Conservation (phyloP, 208 protist species). For the Crithidia fasciculata region DNA sequence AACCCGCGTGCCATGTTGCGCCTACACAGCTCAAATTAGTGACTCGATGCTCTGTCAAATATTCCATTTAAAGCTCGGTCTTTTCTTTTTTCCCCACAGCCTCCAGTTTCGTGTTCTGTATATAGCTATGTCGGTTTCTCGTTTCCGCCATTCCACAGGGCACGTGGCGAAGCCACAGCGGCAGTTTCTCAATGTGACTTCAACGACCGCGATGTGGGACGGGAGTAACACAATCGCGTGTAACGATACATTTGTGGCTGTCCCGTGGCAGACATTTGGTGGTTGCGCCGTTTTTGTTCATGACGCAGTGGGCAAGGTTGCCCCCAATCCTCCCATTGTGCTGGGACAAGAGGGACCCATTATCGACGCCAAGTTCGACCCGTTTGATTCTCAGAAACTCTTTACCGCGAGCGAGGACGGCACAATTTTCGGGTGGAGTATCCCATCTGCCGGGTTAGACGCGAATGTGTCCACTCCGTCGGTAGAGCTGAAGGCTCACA, state of each 20-base stretch:
- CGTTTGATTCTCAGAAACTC: slow-evolving; percentile 70
- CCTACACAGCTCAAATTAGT: too few relatives aligned
- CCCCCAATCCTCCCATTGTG: slow-evolving; percentile 49
- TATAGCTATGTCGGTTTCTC: slow-evolving; percentile 56
- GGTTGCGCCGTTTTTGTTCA: slow-evolving; percentile 59
- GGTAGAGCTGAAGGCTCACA: slow-evolving; percentile 63
- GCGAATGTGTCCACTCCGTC: slow-evolving; percentile 36
- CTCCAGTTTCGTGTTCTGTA: not conserved
- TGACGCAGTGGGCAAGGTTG: slow-evolving; percentile 40
- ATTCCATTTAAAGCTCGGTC: too few relatives aligned
- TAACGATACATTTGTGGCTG: slow-evolving; percentile 68
- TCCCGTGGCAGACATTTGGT: slow-evolving; percentile 61
- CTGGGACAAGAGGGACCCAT: slow-evolving; percentile 68
- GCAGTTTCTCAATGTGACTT: slow-evolving; percentile 39
- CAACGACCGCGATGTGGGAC: slow-evolving; percentile 63
- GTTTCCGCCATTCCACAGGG: slow-evolving; percentile 67
- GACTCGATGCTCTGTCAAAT: too few relatives aligned
- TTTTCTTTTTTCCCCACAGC: not conserved
- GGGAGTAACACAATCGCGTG: slow-evolving; percentile 73
- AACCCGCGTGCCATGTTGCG: too few relatives aligned
- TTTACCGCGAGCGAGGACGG: slow-evolving; percentile 83
- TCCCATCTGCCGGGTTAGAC: slow-evolving; percentile 65
- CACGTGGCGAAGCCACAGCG: slow-evolving; percentile 42
- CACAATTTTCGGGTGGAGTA: slow-evolving; percentile 69
- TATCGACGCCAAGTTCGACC: slow-evolving; percentile 80